Percentiles rank a stretch among this genome's conserved stretches.
These are phyloP conservation scores for Alternaria burnsii DNA, from an alignment of 2,329 filamentous ascomycete species.

Conservation along the genomic window DNA sequence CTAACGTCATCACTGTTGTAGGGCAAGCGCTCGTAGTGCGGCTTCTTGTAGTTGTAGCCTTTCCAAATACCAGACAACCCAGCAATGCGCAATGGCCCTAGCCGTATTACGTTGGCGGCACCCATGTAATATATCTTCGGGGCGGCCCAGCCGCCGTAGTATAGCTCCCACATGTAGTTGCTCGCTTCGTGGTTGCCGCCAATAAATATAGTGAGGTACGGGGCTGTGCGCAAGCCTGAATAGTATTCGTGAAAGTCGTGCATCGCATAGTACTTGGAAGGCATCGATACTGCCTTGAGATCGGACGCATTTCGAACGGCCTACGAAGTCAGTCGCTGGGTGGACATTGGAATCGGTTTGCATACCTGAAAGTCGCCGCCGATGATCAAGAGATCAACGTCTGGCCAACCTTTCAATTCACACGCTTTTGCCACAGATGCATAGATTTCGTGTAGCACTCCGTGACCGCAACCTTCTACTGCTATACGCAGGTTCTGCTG, in stretches of 20 bases:
- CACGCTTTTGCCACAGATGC: slow-evolving; percentile 75
- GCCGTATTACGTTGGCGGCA: slow-evolving; percentile 84
- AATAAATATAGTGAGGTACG: slow-evolving; percentile 90
- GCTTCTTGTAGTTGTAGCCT: slow-evolving; percentile 82
- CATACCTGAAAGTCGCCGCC: slow-evolving; percentile 91
- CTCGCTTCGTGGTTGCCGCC: slow-evolving; percentile 96
- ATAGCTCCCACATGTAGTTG: slow-evolving; percentile 88
- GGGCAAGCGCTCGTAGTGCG: slow-evolving; percentile 85
- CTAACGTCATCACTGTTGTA: slow-evolving; percentile 80
- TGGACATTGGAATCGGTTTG: background rate
- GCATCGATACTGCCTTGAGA: slow-evolving; percentile 87
- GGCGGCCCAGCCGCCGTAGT: slow-evolving; percentile 96
- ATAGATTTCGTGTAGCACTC: slow-evolving; percentile 91
- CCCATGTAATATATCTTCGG: slow-evolving; percentile 98
- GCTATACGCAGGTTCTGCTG: slow-evolving; percentile 71
- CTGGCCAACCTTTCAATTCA: slow-evolving; percentile 76
- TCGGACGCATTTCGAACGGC: slow-evolving; percentile 89
- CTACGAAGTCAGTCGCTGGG: slow-evolving; percentile 53
- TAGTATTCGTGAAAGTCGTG: slow-evolving; percentile 97
- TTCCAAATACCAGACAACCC: slow-evolving; percentile 97
- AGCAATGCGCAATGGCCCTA: slow-evolving; percentile 86
- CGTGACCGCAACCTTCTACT: slow-evolving; percentile 91
- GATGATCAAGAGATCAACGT: slow-evolving; percentile 89
- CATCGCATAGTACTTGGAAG: slow-evolving; percentile 83
- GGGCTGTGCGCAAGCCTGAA: slow-evolving; percentile 76